Base-by-base conservation (phyloP, 2,329 filamentous ascomycete species). In the Exophiala dermatitidis region DNA sequence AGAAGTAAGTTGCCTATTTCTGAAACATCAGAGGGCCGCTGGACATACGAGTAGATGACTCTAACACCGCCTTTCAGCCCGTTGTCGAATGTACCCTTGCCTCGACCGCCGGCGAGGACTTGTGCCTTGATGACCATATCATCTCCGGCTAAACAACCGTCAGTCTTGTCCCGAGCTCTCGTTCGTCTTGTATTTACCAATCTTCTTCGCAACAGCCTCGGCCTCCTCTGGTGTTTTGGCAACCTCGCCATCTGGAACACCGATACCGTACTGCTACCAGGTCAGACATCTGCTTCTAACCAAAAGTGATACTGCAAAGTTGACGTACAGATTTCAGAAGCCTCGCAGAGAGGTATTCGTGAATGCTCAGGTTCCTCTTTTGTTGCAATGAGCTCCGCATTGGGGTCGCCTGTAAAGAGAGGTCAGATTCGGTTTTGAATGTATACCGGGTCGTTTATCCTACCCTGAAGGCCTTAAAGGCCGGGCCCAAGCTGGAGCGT, bases 81-180 rank as follows among this genome's bases (percentile, higher is more conserved):
- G 75, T 96, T 97, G 77, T 95, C 90, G 71, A 98, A 98, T 66
- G 84, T 85, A 65, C 93, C 93, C 81, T 98, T 98, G 76, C 93
- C 93, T 78, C 93, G 87, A 62, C 93, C 93, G 75, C 93, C 93
- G 60, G 93, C 93, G 60, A 98, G 86, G 58, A 98, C 93, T 79
- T 98, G 93, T 59, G 93, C 93, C 83, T 98, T 98, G 82, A 98
- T 97, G 65, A 98, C 93, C 83, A 96, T 91, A 73, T 98, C 93
- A 70, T 95, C 91, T 66, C 81, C 81, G 64, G 81, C 86, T 78
- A 65, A 54, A 59, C 9, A 36, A 46, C 2, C 36, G 38, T 58
- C 45, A 59, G 50, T 38, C 29, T 41, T 43, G 28, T 46, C 48
- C 53, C 34, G n/a, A 42, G 50, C 32, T 30, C 31, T 66, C 53